Conservation (phyloP, 2,329 filamentous ascomycete genomes). For the Verticillium albo-atrum region DNA sequence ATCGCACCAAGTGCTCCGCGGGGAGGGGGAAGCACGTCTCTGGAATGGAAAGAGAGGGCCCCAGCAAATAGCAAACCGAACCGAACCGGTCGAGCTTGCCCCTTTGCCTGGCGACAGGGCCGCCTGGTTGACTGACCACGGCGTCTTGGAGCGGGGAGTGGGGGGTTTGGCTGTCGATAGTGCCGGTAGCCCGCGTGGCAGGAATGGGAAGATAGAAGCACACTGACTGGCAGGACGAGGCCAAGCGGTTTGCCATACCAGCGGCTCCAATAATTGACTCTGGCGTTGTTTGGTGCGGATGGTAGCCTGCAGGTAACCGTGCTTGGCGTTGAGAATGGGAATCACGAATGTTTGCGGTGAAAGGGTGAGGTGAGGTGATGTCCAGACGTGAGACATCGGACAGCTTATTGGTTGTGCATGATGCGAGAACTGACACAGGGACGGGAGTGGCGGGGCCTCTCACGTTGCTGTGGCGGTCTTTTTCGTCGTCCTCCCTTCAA, state of each 20-base stretch:
- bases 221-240: not conserved
- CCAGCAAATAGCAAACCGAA: no score
- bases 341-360: not conserved
- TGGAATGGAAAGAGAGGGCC: not conserved
- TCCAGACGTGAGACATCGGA: not conserved
- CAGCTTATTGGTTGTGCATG: not conserved
- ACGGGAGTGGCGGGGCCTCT: not conserved
- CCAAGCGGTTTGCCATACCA: not conserved
- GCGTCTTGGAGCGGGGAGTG: not conserved
- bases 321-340: not conserved
- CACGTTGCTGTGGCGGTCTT: not conserved
- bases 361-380: not conserved
- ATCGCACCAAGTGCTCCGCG: not conserved
- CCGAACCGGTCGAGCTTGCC: not conserved
- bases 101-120: no score
- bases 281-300: not conserved
- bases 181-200: not conserved
- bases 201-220: not conserved
- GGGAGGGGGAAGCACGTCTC: not conserved
- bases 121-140: no score
- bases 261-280: not conserved
- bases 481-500: not conserved
- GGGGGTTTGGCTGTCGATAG: not conserved
- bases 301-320: not conserved
- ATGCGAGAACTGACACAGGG: not conserved